Conservation (phyloP, 1,284 basidiomycete species). For the Lentinula novae-zelandiae region DNA sequence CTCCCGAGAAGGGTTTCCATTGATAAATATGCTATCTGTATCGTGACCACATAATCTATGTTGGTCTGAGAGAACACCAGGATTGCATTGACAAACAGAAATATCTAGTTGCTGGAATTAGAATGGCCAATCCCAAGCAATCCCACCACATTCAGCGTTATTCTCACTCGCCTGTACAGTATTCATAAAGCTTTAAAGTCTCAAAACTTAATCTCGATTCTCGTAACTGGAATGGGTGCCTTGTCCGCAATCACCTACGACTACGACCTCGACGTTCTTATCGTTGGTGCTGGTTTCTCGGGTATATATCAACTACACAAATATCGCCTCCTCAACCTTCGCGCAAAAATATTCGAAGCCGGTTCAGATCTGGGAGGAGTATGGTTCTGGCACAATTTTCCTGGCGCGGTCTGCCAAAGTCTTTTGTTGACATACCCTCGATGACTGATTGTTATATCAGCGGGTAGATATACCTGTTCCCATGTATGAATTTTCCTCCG, state of each 20-base stretch:
- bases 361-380: constrained; percentile 9
- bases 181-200: neutral
- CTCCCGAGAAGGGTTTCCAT: neutral
- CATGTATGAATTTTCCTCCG: constrained; percentile 18
- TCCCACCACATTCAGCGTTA: neutral
- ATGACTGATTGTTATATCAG: neutral
- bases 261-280: constrained; percentile 11
- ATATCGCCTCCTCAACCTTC: constrained; percentile 12
- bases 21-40: neutral
- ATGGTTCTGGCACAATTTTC: neutral
- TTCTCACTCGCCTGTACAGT: neutral
- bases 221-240: neutral
- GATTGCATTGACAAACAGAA: neutral
- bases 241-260: neutral
- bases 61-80: neutral
- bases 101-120: neutral
- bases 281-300: constrained; percentile 8
- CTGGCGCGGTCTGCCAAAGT: neutral
- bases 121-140: neutral
- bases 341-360: constrained; percentile 12
- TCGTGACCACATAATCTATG: neutral
- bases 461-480: constrained; percentile 12
- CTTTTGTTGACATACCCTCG: neutral
- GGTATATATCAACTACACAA: constrained; percentile 17
- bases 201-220: neutral